Base-by-base conservation (phyloP, 2,329 filamentous ascomycete genomes). In the Scortechinia acanthostroma region DNA sequence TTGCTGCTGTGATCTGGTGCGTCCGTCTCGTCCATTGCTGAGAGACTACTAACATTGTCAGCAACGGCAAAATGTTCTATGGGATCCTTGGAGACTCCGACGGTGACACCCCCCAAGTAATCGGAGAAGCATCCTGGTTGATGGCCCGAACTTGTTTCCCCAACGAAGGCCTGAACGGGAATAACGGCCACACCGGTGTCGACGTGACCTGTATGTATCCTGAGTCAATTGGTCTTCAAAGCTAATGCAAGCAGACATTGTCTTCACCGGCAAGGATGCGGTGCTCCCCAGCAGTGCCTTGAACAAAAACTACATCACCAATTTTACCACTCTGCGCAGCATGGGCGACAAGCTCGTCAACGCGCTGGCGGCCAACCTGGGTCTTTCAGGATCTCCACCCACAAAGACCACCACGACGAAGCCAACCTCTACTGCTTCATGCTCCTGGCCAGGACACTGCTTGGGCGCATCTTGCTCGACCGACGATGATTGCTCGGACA, bases 61-160 rank as follows among this genome's bases (percentile, higher is more conserved):
- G 58, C 25, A 45, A 57, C 15, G 53, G 54, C 5, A 57, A 60
- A 4, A 60, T 60, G 55, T 59, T 57, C 46, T 60, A 60, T 35
- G 58, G 58, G 1, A 58, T 60, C 21, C 54, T 55, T n/a, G 58
- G 58, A 2, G 58, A 60, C 42, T 50, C 57, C 4, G 51, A 60
- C 44, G 54, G 55, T 3, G 53, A 59, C 35, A 33, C 22, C 4
- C 58, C 58, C 3, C 42, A 60, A 33, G 54, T 58, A 15, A 60
- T 56, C 6, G 58, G 58, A 3, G 58, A 60, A 42, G 58, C 57
- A 4, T 60, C 58, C 2, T 60, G 58, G 58, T 35, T 60, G n/a
- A 56, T 60, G 55, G 58, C 58, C 6, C 54, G 56, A 2, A 57
- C 57, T 2, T 60, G 58, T 16, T 61, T 61, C 47, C 58, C 58